These are phyloP conservation scores for Serendipita sp. DNA, from an alignment of 768 basidiomycete species.

Conservation along the genomic window DNA sequence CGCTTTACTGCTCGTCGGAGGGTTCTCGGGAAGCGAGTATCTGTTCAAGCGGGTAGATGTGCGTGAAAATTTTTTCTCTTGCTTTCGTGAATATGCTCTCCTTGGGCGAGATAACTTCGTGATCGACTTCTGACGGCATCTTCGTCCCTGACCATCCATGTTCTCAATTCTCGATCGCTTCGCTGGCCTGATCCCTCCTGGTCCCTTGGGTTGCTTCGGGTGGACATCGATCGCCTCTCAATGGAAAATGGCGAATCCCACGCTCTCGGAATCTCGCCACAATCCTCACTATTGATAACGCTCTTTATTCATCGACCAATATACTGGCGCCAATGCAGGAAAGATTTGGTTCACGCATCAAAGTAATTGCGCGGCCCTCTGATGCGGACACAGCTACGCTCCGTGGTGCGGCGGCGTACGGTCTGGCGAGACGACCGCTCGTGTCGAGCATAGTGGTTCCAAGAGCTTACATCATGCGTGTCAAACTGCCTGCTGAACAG, in stretches of 20 bases:
- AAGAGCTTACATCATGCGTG: slow-evolving; percentile 75
- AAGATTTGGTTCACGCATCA: slow-evolving; percentile 47
- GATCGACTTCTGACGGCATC: too few species aligned
- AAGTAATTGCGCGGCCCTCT: slow-evolving; percentile 63
- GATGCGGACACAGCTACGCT: slow-evolving; percentile 82
- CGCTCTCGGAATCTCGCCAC: background rate
- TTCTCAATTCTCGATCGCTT: too few species aligned
- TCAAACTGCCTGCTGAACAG: slow-evolving; percentile 73
- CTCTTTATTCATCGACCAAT: background rate
- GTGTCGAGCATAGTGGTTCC: slow-evolving; percentile 75
- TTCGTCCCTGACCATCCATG: too few species aligned
- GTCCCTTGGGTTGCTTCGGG: background rate
- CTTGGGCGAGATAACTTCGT: too few species aligned
- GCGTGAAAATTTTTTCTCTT: slow-evolving; percentile 14
- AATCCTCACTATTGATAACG: slow-evolving; percentile 6
- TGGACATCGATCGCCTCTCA: background rate
- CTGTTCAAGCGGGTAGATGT: slow-evolving; percentile 66
- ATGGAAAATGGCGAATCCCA: background rate
- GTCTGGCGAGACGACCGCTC: slow-evolving; percentile 53
- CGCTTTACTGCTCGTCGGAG: slow-evolving; percentile 78
- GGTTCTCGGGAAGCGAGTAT: slow-evolving; percentile 74
- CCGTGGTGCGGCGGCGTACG: slow-evolving; percentile 79
- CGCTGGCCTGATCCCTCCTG: background rate
- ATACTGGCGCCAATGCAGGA: slow-evolving; percentile 26
- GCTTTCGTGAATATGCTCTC: background rate